These are phyloP conservation scores for Acanthochlamys bracteata DNA, from an alignment of 106 monocot species.

Conservation along the genomic window DNA sequence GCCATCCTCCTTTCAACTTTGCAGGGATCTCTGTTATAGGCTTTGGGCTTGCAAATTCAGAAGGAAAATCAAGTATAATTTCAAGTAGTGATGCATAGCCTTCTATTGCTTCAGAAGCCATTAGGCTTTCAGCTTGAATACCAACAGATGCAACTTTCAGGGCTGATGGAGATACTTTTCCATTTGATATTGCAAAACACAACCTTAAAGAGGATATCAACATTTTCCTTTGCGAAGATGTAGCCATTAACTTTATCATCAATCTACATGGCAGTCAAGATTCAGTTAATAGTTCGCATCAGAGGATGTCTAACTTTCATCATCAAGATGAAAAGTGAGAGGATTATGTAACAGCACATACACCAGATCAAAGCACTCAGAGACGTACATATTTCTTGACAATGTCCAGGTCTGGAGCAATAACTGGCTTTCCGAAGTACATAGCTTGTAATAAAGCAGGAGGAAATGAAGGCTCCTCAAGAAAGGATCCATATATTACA, in stretches of 20 bases:
- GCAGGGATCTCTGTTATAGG: slow-evolving; percentile 37
- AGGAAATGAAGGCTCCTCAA: slow-evolving; percentile 90
- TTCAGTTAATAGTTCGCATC: neutral
- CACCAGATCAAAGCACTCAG: slow-evolving; percentile 3
- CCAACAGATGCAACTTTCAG: slow-evolving; percentile 49
- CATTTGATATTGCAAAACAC: slow-evolving; percentile 41
- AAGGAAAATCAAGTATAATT: slow-evolving; percentile 64
- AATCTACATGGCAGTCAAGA: slow-evolving; percentile 36
- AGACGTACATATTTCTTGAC: slow-evolving; percentile 79
- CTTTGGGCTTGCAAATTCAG: slow-evolving; percentile 56
- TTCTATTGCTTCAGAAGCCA: slow-evolving; percentile 73
- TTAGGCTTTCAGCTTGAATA: slow-evolving; percentile 52
- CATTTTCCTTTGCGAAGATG: slow-evolving; percentile 63
- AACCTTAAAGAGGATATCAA: slow-evolving; percentile 39
- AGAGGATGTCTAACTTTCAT: neutral
- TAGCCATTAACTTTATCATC: slow-evolving; percentile 61
- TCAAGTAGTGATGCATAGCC: slow-evolving; percentile 67
- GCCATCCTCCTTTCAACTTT: slow-evolving; percentile 61
- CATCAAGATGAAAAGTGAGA: neutral
- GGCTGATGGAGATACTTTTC: slow-evolving; percentile 44
- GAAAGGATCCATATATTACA: slow-evolving; percentile 92
- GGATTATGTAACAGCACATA: neutral
- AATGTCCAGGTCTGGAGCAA: slow-evolving; percentile 82
- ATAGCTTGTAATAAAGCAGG: slow-evolving; percentile 61
- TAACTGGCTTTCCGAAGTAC: slow-evolving; percentile 68